Base-by-base conservation (phyloP, 768 basidiomycete genomes). In the Mycena galericulata region DNA sequence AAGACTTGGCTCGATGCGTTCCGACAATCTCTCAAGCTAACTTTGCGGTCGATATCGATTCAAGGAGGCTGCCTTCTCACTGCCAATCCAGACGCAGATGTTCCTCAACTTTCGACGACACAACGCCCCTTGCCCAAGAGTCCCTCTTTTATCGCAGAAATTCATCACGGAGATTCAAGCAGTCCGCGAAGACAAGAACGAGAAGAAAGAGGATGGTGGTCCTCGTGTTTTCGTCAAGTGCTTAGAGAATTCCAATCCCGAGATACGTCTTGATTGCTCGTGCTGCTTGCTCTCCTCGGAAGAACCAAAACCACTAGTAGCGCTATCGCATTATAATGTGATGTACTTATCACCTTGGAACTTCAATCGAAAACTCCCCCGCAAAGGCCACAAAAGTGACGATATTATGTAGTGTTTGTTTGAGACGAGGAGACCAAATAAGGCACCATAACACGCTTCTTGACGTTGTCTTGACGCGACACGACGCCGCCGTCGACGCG, bases 141-240 rank as follows among this genome's bases (percentile, higher is more conserved):
- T 49, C 70, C 70, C 14, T 72, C 70, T 32, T 53, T 68, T 45
- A 68, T 72, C 38, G 54, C 67, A 2, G 51, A 60, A 20, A 46
- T 46, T 29, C 56, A 34, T 29, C 56, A 45, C 3, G 57, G 65
- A 53, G 43, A 58, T 46, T 46, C 67, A 46, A 59, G 29, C 47
- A 64, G 30, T 32, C 53, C 66, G 4, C 66, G 34, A 34, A 49
- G 53, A 36, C 70, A 72, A 50, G 70, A 72, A 62, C 56, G 67
- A 46, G 67, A 72, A 61, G 70, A 72, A 46, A 54, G 70, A 34
- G 64, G 38, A 29, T 68, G 70, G 67, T 72, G 66, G 66, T 68
- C 70, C 1, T 40, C 41, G 22, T 62, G 70, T 49, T 72, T 72
- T 62, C 67, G 58, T 32, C 62, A 66, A 30, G 67, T 72, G 24